Evolutionary conservation across 2,329 filamentous ascomycete genomes (phyloP).

Genomic region (Colletotrichum aenigma): DNA sequence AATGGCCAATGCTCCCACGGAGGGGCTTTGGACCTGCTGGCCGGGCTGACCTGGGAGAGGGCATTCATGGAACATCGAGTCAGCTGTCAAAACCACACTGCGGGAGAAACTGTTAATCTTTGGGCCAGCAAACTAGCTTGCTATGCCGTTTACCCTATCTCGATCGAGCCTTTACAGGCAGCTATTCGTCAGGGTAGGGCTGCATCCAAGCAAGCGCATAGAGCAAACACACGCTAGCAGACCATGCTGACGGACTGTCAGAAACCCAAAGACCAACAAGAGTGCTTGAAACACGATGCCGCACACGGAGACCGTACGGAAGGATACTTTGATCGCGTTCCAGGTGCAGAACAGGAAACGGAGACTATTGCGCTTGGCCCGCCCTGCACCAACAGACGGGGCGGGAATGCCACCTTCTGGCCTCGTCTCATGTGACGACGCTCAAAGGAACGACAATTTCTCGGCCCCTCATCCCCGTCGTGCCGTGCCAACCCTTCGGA

Average conservation of each 20-base stretch:
- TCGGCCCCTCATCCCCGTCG: slow-evolving; percentile 2
- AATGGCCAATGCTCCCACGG: neutral
- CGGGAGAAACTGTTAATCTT: neutral
- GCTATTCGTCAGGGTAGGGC: neutral
- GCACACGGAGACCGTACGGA: neutral
- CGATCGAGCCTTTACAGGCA: neutral
- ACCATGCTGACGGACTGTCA: neutral
- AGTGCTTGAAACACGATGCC: neutral
- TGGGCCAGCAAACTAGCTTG: neutral
- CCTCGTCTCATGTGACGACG: neutral
- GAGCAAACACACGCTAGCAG: neutral
- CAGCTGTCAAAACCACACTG: neutral
- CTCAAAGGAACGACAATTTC: neutral
- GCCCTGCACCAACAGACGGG: neutral
- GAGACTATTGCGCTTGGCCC: neutral
- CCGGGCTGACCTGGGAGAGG: neutral
- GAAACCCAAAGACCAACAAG: neutral
- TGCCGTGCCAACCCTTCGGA: slow-evolving; percentile 47
- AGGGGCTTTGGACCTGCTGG: neutral
- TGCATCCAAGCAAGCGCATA: neutral
- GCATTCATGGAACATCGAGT: neutral
- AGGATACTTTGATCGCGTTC: neutral
- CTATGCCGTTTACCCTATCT: neutral
- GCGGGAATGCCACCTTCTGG: neutral
- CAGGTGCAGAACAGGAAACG: neutral